phyloP scores from a whole-genome alignment of 1,284 basidiomycete genomes.

The Mycosarcoma maydis region DNA sequence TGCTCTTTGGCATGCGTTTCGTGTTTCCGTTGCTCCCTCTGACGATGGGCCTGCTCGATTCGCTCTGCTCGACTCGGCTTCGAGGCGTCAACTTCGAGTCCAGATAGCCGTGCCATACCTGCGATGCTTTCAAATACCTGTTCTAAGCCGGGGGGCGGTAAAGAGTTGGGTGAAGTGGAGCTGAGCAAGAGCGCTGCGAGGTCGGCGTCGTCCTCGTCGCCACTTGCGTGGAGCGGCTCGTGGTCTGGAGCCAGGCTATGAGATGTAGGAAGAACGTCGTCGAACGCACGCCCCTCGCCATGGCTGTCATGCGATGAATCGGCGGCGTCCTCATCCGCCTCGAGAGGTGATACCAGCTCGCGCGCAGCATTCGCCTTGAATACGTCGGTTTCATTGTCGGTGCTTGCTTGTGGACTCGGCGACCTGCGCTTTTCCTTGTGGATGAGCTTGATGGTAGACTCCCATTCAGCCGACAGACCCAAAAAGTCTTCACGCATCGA shows the following conservation, averaged over 20 bases:
- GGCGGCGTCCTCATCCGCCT: slow-evolving; percentile 50
- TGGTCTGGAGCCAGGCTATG: neutral
- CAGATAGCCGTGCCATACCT: slow-evolving; percentile 29
- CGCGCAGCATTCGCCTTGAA: slow-evolving; percentile 16
- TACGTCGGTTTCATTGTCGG: slow-evolving; percentile 18
- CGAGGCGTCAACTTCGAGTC: slow-evolving; percentile 4
- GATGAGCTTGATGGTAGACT: slow-evolving; percentile 54
- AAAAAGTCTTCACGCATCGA: slow-evolving; percentile 61
- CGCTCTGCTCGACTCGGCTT: slow-evolving; percentile 54
- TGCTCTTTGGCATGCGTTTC: slow-evolving; percentile 16
- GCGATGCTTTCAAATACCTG: slow-evolving; percentile 62
- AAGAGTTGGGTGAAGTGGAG: slow-evolving; percentile 49
- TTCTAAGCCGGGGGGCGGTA: slow-evolving; percentile 58
- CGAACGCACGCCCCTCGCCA: neutral
- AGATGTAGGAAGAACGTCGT: neutral
- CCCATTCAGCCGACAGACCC: slow-evolving; percentile 61
- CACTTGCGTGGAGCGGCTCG: slow-evolving; percentile 4
- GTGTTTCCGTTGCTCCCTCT: slow-evolving; percentile 26
- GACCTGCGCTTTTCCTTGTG: slow-evolving; percentile 36
- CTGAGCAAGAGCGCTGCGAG: slow-evolving; percentile 32
- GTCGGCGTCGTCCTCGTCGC: slow-evolving; percentile 38
- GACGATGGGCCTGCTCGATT: slow-evolving; percentile 38
- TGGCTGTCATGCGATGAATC: slow-evolving; percentile 1
- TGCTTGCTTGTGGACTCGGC: slow-evolving; percentile 22
- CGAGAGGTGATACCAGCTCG: slow-evolving; percentile 47